Conservation (phyloP, 2,329 filamentous ascomycete species). For the Aspergillus caelatus region DNA sequence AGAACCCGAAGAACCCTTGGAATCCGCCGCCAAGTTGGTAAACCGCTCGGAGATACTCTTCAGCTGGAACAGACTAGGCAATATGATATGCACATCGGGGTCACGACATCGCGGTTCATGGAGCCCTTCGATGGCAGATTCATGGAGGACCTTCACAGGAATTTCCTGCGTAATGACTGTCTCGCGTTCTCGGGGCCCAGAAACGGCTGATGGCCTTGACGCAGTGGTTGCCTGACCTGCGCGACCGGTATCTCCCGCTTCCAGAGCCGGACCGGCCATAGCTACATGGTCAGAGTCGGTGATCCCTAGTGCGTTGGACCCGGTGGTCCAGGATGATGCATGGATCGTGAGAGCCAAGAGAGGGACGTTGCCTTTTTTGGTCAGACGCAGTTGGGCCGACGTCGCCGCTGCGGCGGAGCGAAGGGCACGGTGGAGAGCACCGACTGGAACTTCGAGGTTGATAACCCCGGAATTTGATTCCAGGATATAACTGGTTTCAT, state of each 20-base stretch:
- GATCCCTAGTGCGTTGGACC: slow-evolving; percentile 59
- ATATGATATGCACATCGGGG: slow-evolving; percentile 89
- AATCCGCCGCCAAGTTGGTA: slow-evolving; percentile 66
- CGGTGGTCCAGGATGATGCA: slow-evolving; percentile 53
- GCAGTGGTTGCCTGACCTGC: not conserved
- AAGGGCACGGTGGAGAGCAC: slow-evolving; percentile 84
- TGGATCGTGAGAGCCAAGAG: slow-evolving; percentile 88
- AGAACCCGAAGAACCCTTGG: slow-evolving; percentile 40
- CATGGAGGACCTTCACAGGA: slow-evolving; percentile 85
- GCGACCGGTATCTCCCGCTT: not conserved
- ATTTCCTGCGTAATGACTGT: slow-evolving; percentile 95
- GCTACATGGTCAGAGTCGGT: slow-evolving; percentile 24
- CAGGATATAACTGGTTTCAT: slow-evolving; percentile 72
- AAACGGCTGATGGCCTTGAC: slow-evolving; percentile 37
- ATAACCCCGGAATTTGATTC: slow-evolving; percentile 92
- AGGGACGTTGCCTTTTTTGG: slow-evolving; percentile 87
- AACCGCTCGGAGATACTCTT: slow-evolving; percentile 96
- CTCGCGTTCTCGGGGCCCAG: slow-evolving; percentile 72
- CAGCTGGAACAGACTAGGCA: slow-evolving; percentile 83
- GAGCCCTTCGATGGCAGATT: slow-evolving; percentile 83
- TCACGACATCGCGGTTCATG: slow-evolving; percentile 90
- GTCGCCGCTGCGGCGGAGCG: slow-evolving; percentile 82
- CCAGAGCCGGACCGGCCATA: not conserved
- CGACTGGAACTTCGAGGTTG: slow-evolving; percentile 93
- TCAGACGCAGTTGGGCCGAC: slow-evolving; percentile 82